These are phyloP conservation scores for Ceratocystis alfenasii DNA, from an alignment of 2,329 filamentous ascomycete species.

Conservation along the genomic window DNA sequence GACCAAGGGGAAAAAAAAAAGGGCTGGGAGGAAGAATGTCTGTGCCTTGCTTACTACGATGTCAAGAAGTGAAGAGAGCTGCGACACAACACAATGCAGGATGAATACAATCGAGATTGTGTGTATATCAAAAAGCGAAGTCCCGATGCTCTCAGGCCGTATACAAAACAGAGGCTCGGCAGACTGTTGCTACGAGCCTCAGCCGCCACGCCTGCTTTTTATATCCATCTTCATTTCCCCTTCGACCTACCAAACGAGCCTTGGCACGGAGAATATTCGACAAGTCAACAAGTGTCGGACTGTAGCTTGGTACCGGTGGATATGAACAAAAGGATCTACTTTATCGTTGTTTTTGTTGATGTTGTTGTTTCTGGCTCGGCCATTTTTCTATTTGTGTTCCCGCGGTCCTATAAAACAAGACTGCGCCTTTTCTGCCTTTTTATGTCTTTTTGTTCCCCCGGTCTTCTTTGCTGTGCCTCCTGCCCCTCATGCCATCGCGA, in stretches of 20 bases:
- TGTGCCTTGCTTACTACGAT: no score
- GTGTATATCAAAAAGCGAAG: no score
- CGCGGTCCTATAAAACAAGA: background rate
- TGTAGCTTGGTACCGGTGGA: background rate
- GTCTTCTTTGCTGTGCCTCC: background rate
- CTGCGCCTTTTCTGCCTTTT: background rate
- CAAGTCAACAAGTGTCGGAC: background rate
- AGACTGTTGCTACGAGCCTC: background rate
- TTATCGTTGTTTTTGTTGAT: background rate
- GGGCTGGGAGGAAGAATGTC: no score
- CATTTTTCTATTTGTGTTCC: constrained; percentile 1
- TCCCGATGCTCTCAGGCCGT: no score
- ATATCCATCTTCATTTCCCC: constrained; percentile 1
- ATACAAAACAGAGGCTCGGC: background rate
- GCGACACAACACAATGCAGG: no score
- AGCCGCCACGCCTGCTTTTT: background rate
- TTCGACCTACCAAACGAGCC: background rate
- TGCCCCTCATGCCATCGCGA: background rate
- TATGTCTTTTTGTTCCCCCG: background rate
- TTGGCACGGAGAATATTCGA: background rate
- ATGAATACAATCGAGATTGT: no score
- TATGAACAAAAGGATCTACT: background rate
- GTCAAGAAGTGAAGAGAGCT: no score
- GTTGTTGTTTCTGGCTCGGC: background rate
- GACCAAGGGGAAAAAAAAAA: no score